phyloP scores from a whole-genome alignment of 2,329 filamentous ascomycete genomes.

The Sporothrix brunneoviolacea region DNA sequence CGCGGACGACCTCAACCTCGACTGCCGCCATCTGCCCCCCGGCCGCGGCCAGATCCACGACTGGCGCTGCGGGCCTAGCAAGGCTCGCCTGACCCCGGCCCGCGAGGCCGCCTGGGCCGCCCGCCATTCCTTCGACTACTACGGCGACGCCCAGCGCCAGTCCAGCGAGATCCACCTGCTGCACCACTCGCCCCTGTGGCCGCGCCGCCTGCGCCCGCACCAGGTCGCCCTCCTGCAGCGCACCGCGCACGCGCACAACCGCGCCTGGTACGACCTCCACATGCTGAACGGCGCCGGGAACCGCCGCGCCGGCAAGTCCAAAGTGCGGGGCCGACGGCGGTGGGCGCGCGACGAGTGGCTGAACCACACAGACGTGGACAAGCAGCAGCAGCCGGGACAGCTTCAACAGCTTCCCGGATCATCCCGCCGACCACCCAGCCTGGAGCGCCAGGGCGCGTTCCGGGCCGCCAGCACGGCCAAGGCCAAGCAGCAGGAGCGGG shows the following conservation, averaged over 20 bases:
- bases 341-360: not conserved
- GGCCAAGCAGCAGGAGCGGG: constrained; percentile 19
- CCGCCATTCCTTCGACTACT: not conserved
- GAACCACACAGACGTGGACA: not conserved
- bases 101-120: not conserved
- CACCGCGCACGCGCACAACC: too few species aligned
- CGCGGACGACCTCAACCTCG: not conserved
- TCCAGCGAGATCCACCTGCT: not conserved
- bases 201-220: not conserved
- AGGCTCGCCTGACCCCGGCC: not conserved
- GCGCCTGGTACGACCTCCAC: not conserved
- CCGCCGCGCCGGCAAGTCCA: not conserved
- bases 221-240: constrained; percentile 1
- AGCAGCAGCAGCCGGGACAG: too few species aligned
- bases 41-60: not conserved
- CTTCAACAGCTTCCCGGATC: too few species aligned
- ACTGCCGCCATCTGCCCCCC: not conserved
- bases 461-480: constrained; percentile 34
- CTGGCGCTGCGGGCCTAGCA: not conserved
- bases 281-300: not conserved
- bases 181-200: not conserved
- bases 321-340: not conserved
- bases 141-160: not conserved
- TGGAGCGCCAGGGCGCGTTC: constrained; percentile 43
- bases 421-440: constrained; percentile 33